These are phyloP conservation scores for Pezicula neosporulosa DNA, from an alignment of 2,329 filamentous ascomycete species.

Conservation along the genomic window DNA sequence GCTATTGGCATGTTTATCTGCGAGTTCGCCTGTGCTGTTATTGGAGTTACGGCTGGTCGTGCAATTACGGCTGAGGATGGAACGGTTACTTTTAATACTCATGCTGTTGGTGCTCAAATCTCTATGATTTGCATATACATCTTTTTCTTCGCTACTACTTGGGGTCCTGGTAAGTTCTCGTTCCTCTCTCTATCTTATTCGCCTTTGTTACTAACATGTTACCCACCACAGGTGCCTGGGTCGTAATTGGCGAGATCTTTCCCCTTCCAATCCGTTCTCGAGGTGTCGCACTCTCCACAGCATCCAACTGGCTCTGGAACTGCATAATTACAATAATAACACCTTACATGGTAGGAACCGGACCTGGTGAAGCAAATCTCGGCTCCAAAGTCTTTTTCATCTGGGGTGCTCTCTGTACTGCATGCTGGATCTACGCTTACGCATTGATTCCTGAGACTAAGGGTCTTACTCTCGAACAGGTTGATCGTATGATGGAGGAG, in stretches of 20 bases:
- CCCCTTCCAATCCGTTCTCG: constrained; percentile 84
- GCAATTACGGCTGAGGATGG: constrained; percentile 22
- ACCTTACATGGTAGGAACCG: constrained; percentile 63
- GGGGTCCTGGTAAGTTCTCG: constrained; percentile 56
- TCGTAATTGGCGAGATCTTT: constrained; percentile 87
- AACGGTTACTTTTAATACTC: constrained; percentile 45
- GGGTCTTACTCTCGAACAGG: constrained; percentile 69
- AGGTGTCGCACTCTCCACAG: constrained; percentile 81
- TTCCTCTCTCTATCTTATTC: constrained; percentile 42
- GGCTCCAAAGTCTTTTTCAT: constrained; percentile 43
- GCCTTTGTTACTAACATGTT: constrained; percentile 30
- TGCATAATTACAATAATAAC: constrained; percentile 70
- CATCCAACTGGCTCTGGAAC: constrained; percentile 92
- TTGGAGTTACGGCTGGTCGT: constrained; percentile 60
- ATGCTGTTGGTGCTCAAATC: constrained; percentile 65
- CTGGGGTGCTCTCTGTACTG: constrained; percentile 57
- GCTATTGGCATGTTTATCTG: constrained; percentile 80
- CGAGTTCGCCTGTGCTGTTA: constrained; percentile 82
- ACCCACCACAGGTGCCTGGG: constrained; percentile 53
- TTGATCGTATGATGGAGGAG: constrained; percentile 60
- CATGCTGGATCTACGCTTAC: constrained; percentile 52
- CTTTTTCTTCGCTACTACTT: constrained; percentile 87
- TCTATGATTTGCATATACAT: constrained; percentile 91
- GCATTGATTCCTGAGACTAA: constrained; percentile 70
- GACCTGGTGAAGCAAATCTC: constrained; percentile 41